Evolutionary conservation across 1,139 yeast species (phyloP).

Genomic region (Zygosaccharomyces sapae): DNA sequence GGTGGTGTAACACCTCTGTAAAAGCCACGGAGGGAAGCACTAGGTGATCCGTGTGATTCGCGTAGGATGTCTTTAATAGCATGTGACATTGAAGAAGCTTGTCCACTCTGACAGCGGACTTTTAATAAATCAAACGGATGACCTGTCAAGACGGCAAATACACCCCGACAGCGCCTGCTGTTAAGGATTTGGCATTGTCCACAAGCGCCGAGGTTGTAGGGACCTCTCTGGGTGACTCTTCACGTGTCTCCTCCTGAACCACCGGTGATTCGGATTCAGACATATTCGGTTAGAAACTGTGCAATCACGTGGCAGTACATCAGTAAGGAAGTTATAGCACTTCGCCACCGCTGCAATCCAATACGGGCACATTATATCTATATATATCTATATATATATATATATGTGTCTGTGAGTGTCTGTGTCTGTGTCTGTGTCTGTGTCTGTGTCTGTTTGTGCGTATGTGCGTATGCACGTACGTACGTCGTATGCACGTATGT

Average conservation of each 20-base stretch:
- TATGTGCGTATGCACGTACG: neutral
- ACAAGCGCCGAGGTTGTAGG: conserved; percentile 13
- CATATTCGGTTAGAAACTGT: neutral
- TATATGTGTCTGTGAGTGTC: neutral
- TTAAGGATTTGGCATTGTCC: conserved; percentile 64
- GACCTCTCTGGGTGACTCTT: neutral
- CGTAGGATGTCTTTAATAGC: conserved; percentile 68
- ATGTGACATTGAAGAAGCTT: conserved; percentile 50
- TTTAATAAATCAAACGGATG: conserved; percentile 94
- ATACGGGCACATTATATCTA: too few relatives aligned
- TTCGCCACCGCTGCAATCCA: too few relatives aligned
- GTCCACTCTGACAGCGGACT: conserved; percentile 76
- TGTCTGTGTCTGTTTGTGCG: too few relatives aligned
- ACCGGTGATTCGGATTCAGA: conserved; percentile 1
- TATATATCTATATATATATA: neutral
- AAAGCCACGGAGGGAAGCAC: conserved; percentile 48
- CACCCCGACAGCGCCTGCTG: conserved; percentile 89
- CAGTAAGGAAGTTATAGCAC: too few relatives aligned
- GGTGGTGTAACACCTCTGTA: conserved; percentile 91
- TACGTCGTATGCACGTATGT: too few relatives aligned
- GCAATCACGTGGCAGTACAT: neutral
- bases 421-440: neutral
- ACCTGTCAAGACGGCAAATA: conserved; percentile 86
- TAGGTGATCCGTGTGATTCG: conserved; percentile 53
- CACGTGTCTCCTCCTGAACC: conserved; percentile 4